These are phyloP conservation scores for Quercus tomentella DNA, from an alignment of 331 rosid genomes.

Conservation along the genomic window DNA sequence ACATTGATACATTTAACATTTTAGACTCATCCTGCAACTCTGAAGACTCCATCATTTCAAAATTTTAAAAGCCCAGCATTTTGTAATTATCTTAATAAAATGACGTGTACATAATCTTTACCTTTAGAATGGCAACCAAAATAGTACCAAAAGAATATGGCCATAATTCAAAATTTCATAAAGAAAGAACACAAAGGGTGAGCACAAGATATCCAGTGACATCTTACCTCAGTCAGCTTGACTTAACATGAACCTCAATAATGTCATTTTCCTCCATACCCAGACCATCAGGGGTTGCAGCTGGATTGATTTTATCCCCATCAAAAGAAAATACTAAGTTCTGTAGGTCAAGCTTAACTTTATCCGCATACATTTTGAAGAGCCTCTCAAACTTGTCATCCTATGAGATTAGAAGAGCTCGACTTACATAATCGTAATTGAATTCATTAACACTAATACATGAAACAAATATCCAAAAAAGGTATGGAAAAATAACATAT, in stretches of 20 bases:
- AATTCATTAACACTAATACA: background rate
- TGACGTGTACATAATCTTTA: background rate
- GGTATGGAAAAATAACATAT: background rate
- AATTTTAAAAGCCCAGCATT: background rate
- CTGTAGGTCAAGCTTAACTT: constrained; percentile 49
- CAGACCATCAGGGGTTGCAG: constrained; percentile 62
- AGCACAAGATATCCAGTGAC: constrained; percentile 1
- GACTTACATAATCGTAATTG: background rate
- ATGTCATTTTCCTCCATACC: constrained; percentile 90
- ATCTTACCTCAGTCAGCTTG: constrained; percentile 47
- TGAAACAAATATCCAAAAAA: background rate
- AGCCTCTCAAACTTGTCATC: constrained; percentile 86
- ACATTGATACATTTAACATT: no score
- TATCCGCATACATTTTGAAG: constrained; percentile 67
- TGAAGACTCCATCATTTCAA: background rate
- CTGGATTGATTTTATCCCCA: constrained; percentile 66
- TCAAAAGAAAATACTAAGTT: constrained; percentile 68
- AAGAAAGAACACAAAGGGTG: background rate
- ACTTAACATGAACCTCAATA: constrained; percentile 66
- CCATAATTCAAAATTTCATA: background rate
- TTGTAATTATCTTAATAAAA: background rate
- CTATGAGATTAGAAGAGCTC: constrained; percentile 32
- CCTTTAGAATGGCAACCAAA: background rate
- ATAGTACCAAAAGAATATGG: background rate
- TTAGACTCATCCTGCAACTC: no score